These are phyloP conservation scores for Helenozyma baotianmanensis DNA, from an alignment of 805 yeast species.

Conservation along the genomic window DNA sequence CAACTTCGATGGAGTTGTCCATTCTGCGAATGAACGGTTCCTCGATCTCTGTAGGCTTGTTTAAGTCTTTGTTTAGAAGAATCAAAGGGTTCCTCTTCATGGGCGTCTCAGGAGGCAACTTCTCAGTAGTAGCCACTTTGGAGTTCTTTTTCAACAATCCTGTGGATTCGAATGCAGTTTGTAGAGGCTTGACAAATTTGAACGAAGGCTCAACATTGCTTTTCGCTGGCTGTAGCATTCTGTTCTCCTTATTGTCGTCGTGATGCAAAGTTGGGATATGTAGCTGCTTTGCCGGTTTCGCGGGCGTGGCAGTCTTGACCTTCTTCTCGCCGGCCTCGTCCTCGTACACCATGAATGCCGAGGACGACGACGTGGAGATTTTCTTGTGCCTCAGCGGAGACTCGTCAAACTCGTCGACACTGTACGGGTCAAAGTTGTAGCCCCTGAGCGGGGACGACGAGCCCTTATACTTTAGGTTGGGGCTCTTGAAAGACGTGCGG, in stretches of 20 bases:
- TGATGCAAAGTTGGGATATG: not conserved
- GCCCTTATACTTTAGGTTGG: slow-evolving; percentile 12
- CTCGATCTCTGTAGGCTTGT: slow-evolving; percentile 8
- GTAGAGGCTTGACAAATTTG: slow-evolving; percentile 75
- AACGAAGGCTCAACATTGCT: slow-evolving; percentile 33
- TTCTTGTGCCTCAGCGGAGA: slow-evolving; percentile 15
- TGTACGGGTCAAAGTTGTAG: slow-evolving; percentile 11
- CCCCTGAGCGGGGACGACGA: slow-evolving; percentile 14
- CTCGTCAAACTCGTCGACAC: slow-evolving; percentile 9
- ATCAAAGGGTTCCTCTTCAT: slow-evolving; percentile 39
- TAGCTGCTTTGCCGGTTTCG: too few relatives aligned
- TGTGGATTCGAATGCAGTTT: slow-evolving; percentile 73
- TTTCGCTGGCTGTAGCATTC: slow-evolving; percentile 2
- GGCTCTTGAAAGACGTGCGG: slow-evolving; percentile 11
- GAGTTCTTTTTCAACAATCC: slow-evolving; percentile 59
- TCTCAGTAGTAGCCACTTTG: slow-evolving; percentile 17
- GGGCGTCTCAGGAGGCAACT: slow-evolving; percentile 42
- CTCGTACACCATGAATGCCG: too few relatives aligned
- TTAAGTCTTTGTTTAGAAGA: slow-evolving; percentile 22
- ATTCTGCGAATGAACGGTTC: slow-evolving; percentile 10
- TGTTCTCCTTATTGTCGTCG: slow-evolving; percentile 36
- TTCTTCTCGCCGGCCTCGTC: too few relatives aligned
- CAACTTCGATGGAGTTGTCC: slow-evolving; percentile 34
- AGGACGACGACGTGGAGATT: not conserved
- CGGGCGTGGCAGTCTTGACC: too few relatives aligned